phyloP scores from a whole-genome alignment of 768 basidiomycete species.

The Infundibulicybe gibba region DNA sequence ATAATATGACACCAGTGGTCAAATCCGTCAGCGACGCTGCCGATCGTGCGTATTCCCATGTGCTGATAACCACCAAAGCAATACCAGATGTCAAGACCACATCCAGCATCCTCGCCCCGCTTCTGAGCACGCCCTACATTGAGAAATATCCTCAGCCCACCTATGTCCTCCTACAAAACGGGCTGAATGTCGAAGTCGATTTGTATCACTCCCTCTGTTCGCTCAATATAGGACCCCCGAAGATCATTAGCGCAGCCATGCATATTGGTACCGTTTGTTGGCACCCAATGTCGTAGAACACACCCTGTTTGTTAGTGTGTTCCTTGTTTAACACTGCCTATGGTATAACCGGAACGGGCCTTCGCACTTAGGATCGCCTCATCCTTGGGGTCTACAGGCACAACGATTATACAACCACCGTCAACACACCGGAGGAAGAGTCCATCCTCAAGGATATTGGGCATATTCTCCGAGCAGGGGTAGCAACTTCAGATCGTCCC shows the following conservation, averaged over 20 bases:
- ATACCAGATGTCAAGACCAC: conserved; percentile 64
- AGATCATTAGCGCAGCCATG: conserved; percentile 50
- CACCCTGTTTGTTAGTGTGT: conserved; percentile 43
- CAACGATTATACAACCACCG: conserved; percentile 19
- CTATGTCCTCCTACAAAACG: conserved; percentile 69
- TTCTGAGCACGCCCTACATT: conserved; percentile 47
- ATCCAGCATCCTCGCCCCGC: conserved; percentile 49
- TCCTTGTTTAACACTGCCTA: too few species aligned
- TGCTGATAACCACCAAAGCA: conserved; percentile 67
- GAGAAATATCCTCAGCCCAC: conserved; percentile 47
- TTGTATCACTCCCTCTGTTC: conserved; percentile 49
- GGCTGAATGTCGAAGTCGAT: conserved; percentile 65
- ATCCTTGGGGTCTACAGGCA: conserved; percentile 54
- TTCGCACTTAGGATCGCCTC: conserved; percentile 39
- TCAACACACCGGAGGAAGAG: conserved; percentile 21
- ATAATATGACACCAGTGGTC: conserved; percentile 41
- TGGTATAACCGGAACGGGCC: not conserved
- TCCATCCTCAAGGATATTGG: conserved; percentile 25
- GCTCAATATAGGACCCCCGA: conserved; percentile 39
- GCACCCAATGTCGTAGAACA: conserved; percentile 48
- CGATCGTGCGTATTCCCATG: conserved; percentile 59
- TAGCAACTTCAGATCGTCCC: conserved; percentile 27
- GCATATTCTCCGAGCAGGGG: conserved; percentile 26
- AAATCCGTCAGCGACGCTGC: conserved; percentile 56
- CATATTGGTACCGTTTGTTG: conserved; percentile 48